Percentiles rank a stretch among this genome's conserved stretches.
phyloP scores from a whole-genome alignment of 2,329 filamentous ascomycete genomes.

The Xylariaceae sp. region DNA sequence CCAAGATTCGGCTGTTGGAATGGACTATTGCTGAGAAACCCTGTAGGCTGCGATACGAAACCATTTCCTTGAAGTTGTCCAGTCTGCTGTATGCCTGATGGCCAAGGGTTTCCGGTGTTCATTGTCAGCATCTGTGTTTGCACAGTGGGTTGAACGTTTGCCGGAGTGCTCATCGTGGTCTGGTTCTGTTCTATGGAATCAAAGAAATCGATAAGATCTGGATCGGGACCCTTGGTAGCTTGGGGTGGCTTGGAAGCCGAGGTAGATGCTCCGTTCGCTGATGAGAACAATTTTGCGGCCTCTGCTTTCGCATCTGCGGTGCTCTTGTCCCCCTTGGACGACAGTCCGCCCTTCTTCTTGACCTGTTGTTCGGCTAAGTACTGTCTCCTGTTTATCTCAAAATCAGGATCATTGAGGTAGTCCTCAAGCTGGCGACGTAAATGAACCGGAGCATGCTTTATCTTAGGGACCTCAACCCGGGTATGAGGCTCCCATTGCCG shows the following conservation, averaged over 20 bases:
- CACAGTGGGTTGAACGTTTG: slow-evolving; percentile 44
- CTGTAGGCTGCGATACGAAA: slow-evolving; percentile 42
- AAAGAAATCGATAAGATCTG: slow-evolving; percentile 92
- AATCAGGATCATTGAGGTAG: slow-evolving; percentile 92
- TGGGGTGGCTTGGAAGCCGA: slow-evolving; percentile 51
- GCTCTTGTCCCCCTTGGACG: slow-evolving; percentile 46
- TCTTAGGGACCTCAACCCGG: slow-evolving; percentile 89
- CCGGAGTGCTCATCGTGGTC: slow-evolving; percentile 65
- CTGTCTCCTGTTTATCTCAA: slow-evolving; percentile 89
- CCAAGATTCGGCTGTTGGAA: slow-evolving; percentile 49
- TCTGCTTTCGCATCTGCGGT: slow-evolving; percentile 45
- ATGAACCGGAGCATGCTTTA: slow-evolving; percentile 96
- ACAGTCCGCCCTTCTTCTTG: slow-evolving; percentile 56
- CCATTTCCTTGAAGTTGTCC: slow-evolving; percentile 40
- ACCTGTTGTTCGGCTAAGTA: slow-evolving; percentile 88
- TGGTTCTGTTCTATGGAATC: slow-evolving; percentile 91
- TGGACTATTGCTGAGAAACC: slow-evolving; percentile 49
- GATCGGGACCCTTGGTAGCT: slow-evolving; percentile 67
- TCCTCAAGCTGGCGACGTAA: slow-evolving; percentile 89
- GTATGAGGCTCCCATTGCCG: slow-evolving; percentile 92
- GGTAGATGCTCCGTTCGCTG: slow-evolving; percentile 44
- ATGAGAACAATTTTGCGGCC: slow-evolving; percentile 51
- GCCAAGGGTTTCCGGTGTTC: slow-evolving; percentile 48
- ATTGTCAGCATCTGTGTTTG: slow-evolving; percentile 38
- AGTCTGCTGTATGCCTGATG: slow-evolving; percentile 42